A percentile compares a stretch with the other conserved stretches of the same genome.
These are phyloP conservation scores for Limonium bicolor DNA, from an alignment of 148 eudicot species.

Conservation along the genomic window DNA sequence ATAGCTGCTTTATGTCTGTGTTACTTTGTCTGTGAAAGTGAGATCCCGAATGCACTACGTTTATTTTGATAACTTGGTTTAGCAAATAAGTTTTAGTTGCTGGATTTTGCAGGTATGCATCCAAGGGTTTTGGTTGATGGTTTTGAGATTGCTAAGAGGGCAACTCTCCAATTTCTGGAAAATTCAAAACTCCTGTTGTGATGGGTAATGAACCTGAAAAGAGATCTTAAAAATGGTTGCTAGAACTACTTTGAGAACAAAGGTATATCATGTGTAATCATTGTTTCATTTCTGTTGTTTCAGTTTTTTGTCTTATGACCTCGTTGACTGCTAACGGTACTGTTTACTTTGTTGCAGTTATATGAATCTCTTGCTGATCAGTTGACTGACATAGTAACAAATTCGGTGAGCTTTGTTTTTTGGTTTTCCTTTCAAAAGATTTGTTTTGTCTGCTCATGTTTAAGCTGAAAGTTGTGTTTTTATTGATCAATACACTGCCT, in stretches of 20 bases:
- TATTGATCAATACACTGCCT: too few species aligned
- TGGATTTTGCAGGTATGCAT: constrained; percentile 59
- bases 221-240: constrained; percentile 88
- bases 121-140: constrained; percentile 96
- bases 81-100: too few species aligned
- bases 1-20: too few species aligned
- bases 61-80: too few species aligned
- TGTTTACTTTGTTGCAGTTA: constrained; percentile 24
- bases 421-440: neutral
- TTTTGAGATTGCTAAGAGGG: constrained; percentile 91
- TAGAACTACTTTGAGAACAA: constrained; percentile 83
- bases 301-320: neutral
- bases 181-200: constrained; percentile 87
- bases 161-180: constrained; percentile 84
- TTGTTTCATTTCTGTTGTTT: neutral
- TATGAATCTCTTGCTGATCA: constrained; percentile 91
- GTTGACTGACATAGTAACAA: constrained; percentile 68
- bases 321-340: neutral
- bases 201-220: constrained; percentile 91
- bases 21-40: too few species aligned
- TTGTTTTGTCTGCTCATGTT: too few species aligned
- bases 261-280: constrained; percentile 19
- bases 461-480: too few species aligned
- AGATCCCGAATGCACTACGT: too few species aligned
- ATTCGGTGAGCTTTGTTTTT: constrained; percentile 38